A percentile compares a stretch with the other conserved stretches of the same genome.
These are phyloP conservation scores for Aspergillus novofumigatus DNA, from an alignment of 2,329 filamentous ascomycete species.

Conservation along the genomic window DNA sequence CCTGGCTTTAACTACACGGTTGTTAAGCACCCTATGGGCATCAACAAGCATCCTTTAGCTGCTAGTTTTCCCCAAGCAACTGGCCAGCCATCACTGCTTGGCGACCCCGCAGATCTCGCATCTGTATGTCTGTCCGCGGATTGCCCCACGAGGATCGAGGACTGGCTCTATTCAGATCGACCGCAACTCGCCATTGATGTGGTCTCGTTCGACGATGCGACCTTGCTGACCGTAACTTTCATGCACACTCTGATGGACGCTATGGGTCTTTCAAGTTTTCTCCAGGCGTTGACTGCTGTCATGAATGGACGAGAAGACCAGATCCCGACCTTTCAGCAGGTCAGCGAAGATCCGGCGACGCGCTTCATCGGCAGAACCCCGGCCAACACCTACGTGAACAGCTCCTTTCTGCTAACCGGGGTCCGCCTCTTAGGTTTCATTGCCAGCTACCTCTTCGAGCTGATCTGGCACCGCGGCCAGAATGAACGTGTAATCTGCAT, in stretches of 20 bases:
- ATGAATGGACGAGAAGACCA: conserved; percentile 42
- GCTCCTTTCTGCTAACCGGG: not conserved
- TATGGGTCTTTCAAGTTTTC: conserved; percentile 40
- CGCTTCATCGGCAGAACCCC: conserved; percentile 13
- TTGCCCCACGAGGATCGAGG: conserved; percentile 21
- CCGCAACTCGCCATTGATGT: conserved; percentile 48
- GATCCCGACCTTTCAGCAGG: conserved; percentile 35
- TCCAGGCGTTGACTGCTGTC: conserved; percentile 46
- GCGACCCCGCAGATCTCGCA: conserved; percentile 22
- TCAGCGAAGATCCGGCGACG: conserved; percentile 34
- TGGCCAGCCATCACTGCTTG: conserved; percentile 25
- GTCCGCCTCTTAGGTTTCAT: conserved; percentile 20
- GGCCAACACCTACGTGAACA: not conserved
- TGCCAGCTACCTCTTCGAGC: conserved; percentile 30
- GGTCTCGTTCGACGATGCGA: conserved; percentile 48
- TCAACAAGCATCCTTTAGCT: conserved; percentile 42
- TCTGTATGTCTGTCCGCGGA: too few relatives aligned
- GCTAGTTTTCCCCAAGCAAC: conserved; percentile 35
- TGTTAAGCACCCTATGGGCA: conserved; percentile 27
- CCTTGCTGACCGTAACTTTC: conserved; percentile 45
- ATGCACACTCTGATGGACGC: conserved; percentile 49
- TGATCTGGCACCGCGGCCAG: conserved; percentile 23
- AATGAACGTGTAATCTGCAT: conserved; percentile 40
- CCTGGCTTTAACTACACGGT: conserved; percentile 43
- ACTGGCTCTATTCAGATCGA: conserved; percentile 41